Evolutionary conservation across 1,284 basidiomycete genomes (phyloP), one percentile per base, ranked within the genome.

Genomic region (Porodaedalea pini): DNA sequence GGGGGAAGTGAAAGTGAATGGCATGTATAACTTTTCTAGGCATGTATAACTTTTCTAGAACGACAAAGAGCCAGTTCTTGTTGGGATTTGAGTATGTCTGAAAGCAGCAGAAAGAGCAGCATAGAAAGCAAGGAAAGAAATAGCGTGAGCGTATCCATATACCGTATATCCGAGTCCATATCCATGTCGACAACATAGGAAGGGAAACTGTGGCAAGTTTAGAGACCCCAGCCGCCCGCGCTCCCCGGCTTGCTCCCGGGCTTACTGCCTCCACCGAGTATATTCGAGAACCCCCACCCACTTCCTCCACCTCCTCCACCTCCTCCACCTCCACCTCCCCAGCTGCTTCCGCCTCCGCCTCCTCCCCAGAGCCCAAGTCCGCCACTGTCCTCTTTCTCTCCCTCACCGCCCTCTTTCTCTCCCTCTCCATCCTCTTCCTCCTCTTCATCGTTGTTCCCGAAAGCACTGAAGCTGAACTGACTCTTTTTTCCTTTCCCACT

Each of bases 261-360:
- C 1, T 32, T 43, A 29, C 5, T 21, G 17, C 31, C 19, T 23
- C 47, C 23, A 31, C 47, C 25, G 7, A 49, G n/a, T 21, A 44
- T 15, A 8, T 27, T 41, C 34, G 1, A 39, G 17, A 11, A 19
- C n/a, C 6, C 34, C 36, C 13, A 45, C 10, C 43, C 43, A 21
- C 21, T 5, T 48, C 39, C 15, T 4, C 40, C 39, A 5, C 31
- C 37, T 10, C 40, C 43, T 19, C 41, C n/a, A 15, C 52, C 39
- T n/a, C 40, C 25, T 13, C 41, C 32, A 23, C 53, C 40, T 17
- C 53, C 53, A 29, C 41, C 39, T 29, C 41, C 52, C 10, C 48
- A 19, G 7, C 48, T 34, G 25, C 34, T 34, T 40, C 37, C 48
- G 5, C 25, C 21, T 2, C 36, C 2, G 2, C 40, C 41, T 4